phyloP scores from a whole-genome alignment of 140 eudicot genomes.

The Ambrosia hybrid region DNA sequence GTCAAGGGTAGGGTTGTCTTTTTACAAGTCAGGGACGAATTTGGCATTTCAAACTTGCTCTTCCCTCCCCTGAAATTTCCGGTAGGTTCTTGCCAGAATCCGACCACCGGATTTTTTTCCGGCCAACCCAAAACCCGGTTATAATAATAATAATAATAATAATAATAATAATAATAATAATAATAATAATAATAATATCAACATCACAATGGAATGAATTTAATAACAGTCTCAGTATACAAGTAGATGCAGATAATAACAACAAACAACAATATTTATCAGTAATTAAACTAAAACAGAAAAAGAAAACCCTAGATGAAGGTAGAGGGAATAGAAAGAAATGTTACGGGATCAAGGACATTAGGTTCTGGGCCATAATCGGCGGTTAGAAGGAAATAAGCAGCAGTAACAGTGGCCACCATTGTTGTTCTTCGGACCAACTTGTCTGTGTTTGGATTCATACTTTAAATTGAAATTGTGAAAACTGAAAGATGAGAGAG shows the following conservation, averaged over 20 bases:
- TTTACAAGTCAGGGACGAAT: too few relatives aligned
- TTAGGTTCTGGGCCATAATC: conserved; percentile 89
- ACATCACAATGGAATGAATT: conserved; percentile 14
- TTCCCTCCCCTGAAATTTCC: too few relatives aligned
- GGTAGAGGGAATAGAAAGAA: background rate
- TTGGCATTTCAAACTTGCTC: too few relatives aligned
- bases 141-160: too few relatives aligned
- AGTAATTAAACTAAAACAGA: background rate
- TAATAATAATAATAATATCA: background rate
- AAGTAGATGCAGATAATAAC: background rate
- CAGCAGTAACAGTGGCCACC: conserved; percentile 63
- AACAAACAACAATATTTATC: background rate
- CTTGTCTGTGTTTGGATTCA: conserved; percentile 72
- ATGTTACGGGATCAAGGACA: conserved; percentile 83
- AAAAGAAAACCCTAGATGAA: conserved; percentile 2
- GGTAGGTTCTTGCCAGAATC: too few relatives aligned
- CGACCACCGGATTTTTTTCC: too few relatives aligned
- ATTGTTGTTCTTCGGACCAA: conserved; percentile 76
- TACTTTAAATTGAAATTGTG: conserved; percentile 12
- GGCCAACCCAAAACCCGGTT: too few relatives aligned
- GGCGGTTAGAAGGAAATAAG: conserved; percentile 79
- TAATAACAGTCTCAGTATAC: background rate
- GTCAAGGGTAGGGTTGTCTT: too few relatives aligned
- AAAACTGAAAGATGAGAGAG: background rate
- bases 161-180: too few relatives aligned